Conservation (phyloP, 2,329 filamentous ascomycete genomes). For the Aquanectria penicillioides region DNA sequence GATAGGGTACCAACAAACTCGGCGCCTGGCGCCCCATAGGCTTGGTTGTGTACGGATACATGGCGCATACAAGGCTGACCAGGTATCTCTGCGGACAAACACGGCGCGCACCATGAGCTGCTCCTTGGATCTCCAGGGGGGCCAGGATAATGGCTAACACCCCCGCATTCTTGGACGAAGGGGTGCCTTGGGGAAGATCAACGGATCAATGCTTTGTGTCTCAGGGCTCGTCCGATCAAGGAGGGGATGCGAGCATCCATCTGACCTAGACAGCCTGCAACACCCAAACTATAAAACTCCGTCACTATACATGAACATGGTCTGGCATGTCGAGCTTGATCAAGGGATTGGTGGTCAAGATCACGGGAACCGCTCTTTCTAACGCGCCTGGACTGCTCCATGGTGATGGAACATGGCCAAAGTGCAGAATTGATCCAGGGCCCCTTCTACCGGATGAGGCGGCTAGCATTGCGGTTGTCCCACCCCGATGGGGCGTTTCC, state of each 20-base stretch:
- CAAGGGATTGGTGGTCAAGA: conserved; percentile 5
- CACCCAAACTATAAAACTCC: neutral
- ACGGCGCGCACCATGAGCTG: conserved; percentile 11
- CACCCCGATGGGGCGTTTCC: conserved; percentile 16
- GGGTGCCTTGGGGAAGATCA: neutral
- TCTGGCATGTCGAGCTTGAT: conserved; percentile 1
- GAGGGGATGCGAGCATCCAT: conserved; percentile 4
- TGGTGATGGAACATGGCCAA: conserved; percentile 1
- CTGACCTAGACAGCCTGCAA: conserved; percentile 3
- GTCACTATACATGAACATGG: conserved; percentile 5
- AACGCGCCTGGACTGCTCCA: neutral
- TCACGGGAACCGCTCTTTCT: neutral
- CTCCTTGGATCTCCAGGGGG: conserved; percentile 10
- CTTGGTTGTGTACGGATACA: neutral
- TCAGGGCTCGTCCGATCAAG: neutral
- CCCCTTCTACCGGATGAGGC: conserved; percentile 10
- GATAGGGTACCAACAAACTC: conserved; percentile 10
- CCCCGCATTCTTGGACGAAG: conserved; percentile 4
- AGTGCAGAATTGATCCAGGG: conserved; percentile 7
- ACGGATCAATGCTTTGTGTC: conserved; percentile 1
- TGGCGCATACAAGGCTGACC: conserved; percentile 6
- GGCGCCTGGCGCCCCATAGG: neutral
- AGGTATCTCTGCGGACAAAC: conserved; percentile 12
- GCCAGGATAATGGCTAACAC: neutral
- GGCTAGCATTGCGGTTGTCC: conserved; percentile 13